Evolutionary conservation across 257 asterid genomes (phyloP), one percentile per base, ranked within the genome.

Genomic region (Solanum chmielewskii): DNA sequence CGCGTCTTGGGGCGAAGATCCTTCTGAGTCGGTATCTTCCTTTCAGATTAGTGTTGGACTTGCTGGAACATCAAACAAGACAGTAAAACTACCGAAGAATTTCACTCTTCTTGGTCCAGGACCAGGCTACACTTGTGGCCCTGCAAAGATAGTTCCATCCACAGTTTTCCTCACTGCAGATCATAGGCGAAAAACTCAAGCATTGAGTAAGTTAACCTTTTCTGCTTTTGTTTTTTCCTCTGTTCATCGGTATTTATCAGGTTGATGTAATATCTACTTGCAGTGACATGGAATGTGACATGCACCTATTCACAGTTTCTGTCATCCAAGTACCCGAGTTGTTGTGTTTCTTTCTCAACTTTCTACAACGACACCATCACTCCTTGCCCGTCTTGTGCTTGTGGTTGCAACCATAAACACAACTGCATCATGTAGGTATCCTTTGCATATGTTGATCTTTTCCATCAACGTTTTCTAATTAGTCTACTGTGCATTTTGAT

Each of bases 211-310:
- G 96, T 27, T 20, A 27, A 9, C 68, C 44, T 0, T 11, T 11
- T 49, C 7, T 18, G 25, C 29, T 18, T 42, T 23, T 64, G 31
- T 1, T 13, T 11, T 39, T 33, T 4, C 44, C 31, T 16, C 33
- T 44, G 25, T 39, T 85, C 27, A 78, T 20, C 33, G n/a, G n/a
- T 37, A 29, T 15, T 6, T 5, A 45, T 9, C 84, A 78, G 66
- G 42, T 78, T 78, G 84, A 78, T 45, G 66, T 47, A 49, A 29
- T 4, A 8, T 9, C 45, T 85, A 14, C 45, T 45, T 90, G 90
- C 96, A 95, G 97, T 95, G 98, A 94, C 98, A 33, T 95, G 98
- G 98, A 95, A 94, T 70, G 94, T 95, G 88, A 95, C 96, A 6
- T 95, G 97, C 90, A 94, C 97, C 27, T 92, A 95, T 64, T 93